phyloP scores from a whole-genome alignment of 768 basidiomycete species.

The Psilocybe azurescens region DNA sequence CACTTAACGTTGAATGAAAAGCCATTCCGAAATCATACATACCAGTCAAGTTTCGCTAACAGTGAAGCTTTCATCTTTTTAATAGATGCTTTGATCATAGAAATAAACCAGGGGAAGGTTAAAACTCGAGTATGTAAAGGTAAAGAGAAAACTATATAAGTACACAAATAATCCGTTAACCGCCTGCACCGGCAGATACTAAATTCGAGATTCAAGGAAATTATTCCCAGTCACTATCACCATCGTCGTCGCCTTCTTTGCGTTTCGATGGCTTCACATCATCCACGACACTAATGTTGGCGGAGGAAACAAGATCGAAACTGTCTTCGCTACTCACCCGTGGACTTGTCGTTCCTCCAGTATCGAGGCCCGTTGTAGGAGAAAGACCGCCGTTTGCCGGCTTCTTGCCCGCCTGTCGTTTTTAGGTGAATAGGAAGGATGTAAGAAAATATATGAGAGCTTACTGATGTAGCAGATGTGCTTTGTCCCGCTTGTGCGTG shows the following conservation, averaged over 20 bases:
- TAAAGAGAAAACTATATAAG: background rate
- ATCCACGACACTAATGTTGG: slow-evolving; percentile 51
- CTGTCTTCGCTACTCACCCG: slow-evolving; percentile 69
- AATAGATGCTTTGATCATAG: background rate
- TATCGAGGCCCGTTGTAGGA: slow-evolving; percentile 35
- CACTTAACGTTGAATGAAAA: background rate
- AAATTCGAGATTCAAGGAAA: background rate
- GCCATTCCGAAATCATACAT: background rate
- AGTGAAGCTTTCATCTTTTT: no score
- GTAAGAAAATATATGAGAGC: slow-evolving; percentile 3
- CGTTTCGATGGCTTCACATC: slow-evolving; percentile 34
- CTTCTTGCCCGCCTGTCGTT: slow-evolving; percentile 16
- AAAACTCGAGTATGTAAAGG: background rate
- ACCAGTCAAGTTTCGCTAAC: no score
- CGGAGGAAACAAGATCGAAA: slow-evolving; percentile 69
- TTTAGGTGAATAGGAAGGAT: slow-evolving; percentile 7
- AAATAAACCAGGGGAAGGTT: background rate
- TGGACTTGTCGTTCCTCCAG: slow-evolving; percentile 45
- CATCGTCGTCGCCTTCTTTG: slow-evolving; percentile 47
- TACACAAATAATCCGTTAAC: slow-evolving; percentile 2
- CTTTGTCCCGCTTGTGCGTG: slow-evolving; percentile 16
- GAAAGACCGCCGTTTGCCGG: slow-evolving; percentile 24
- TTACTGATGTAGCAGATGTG: slow-evolving; percentile 13
- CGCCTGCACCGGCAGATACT: background rate
- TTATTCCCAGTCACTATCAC: slow-evolving; percentile 73